Conservation (phyloP, 2,329 filamentous ascomycete genomes). For the Sarocladium kiliense region DNA sequence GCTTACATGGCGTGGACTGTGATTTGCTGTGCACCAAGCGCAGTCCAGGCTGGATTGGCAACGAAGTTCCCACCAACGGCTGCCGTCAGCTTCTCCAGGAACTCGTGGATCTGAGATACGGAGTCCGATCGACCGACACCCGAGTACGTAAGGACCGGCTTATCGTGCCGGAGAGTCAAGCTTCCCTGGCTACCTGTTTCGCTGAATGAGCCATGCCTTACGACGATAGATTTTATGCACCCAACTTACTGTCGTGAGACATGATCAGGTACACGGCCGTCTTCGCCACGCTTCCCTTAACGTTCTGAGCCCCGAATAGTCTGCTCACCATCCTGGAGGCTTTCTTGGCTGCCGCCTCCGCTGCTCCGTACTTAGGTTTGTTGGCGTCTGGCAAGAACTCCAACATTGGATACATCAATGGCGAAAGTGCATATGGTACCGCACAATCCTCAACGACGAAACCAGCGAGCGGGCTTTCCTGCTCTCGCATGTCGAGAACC, state of each 20-base stretch:
- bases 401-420: constrained; percentile 52
- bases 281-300: constrained; percentile 49
- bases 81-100: constrained; percentile 49
- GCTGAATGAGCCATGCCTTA: neutral
- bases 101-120: constrained; percentile 44
- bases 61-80: constrained; percentile 57
- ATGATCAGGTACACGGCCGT: constrained; percentile 63
- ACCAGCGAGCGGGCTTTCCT: constrained; percentile 51
- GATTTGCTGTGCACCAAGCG: constrained; percentile 51
- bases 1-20: constrained; percentile 61
- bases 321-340: constrained; percentile 33
- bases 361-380: constrained; percentile 10
- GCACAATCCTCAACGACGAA: constrained; percentile 61
- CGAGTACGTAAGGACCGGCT: constrained; percentile 53
- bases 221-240: neutral
- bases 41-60: constrained; percentile 51
- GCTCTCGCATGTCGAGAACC: constrained; percentile 53
- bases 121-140: constrained; percentile 53
- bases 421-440: constrained; percentile 51
- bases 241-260: constrained; percentile 53
- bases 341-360: neutral
- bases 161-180: constrained; percentile 53
- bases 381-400: constrained; percentile 38
- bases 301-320: constrained; percentile 54
- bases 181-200: constrained; percentile 50